Conservation (phyloP, 2,329 filamentous ascomycete species). For the Dactylellina sp. region DNA sequence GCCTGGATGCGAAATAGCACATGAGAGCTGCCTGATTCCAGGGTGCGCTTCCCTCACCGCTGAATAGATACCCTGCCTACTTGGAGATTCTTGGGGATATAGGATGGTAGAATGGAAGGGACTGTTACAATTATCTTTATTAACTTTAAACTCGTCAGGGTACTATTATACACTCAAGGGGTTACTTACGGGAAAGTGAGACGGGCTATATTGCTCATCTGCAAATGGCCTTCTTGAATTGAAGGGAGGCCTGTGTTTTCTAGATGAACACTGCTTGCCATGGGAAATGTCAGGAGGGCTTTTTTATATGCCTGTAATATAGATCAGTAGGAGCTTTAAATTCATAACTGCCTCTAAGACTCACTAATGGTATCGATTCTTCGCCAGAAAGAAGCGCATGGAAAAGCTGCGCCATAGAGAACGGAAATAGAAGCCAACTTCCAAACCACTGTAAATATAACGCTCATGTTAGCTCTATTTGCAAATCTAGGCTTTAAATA, state of each 20-base stretch:
- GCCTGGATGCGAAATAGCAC: slow-evolving; percentile 46
- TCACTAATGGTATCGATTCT: slow-evolving; percentile 30
- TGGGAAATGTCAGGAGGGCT: slow-evolving; percentile 38
- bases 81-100: slow-evolving; percentile 15
- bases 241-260: not conserved
- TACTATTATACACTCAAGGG: not conserved
- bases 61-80: not conserved
- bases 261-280: not conserved
- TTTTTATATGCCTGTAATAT: slow-evolving; percentile 31
- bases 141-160: not conserved
- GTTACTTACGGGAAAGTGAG: slow-evolving; percentile 41
- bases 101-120: slow-evolving; percentile 36
- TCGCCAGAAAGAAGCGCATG: slow-evolving; percentile 13
- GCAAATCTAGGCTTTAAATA: not conserved
- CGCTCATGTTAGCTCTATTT: not conserved
- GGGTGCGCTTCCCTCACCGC: slow-evolving; percentile 38
- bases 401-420: slow-evolving; percentile 43
- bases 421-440: slow-evolving; percentile 43
- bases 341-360: not conserved
- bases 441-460: slow-evolving; percentile 41
- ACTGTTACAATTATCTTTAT: not conserved
- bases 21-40: slow-evolving; percentile 41
- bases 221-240: not conserved
- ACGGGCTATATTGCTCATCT: slow-evolving; percentile 30
- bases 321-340: not conserved